These are phyloP conservation scores for Alopecurus myosuroides DNA, from an alignment of 176 grass and related monocot species.

Conservation along the genomic window DNA sequence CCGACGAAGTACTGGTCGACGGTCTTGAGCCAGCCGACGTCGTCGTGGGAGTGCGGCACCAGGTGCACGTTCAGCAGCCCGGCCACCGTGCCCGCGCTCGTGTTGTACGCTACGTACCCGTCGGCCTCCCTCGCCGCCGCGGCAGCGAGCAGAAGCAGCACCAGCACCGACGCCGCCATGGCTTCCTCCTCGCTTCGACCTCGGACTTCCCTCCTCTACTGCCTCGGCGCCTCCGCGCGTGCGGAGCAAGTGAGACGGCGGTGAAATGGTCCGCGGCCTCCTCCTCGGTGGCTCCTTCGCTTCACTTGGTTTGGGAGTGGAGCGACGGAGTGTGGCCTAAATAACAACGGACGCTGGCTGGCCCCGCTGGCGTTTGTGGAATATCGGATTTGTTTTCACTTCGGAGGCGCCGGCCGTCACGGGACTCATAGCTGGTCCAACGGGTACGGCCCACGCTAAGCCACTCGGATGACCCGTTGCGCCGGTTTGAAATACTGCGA, in stretches of 20 bases:
- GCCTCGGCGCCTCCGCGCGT: not conserved
- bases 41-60: slow-evolving; percentile 85
- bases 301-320: not conserved
- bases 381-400: not conserved
- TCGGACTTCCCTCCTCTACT: too few species aligned
- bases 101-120: slow-evolving; percentile 41
- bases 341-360: not conserved
- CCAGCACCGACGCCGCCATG: not conserved
- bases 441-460: not conserved
- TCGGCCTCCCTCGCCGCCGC: not conserved
- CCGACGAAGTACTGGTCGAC: slow-evolving; percentile 93
- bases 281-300: not conserved
- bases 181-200: not conserved
- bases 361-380: not conserved
- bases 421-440: not conserved
- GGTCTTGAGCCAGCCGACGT: slow-evolving; percentile 98
- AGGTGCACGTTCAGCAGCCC: slow-evolving; percentile 86
- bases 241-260: not conserved
- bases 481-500: not conserved
- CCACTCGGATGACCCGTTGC: not conserved
- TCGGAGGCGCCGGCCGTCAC: not conserved
- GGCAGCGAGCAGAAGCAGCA: not conserved
- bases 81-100: slow-evolving; percentile 24
- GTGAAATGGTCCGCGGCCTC: not conserved
- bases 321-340: not conserved